Conservation (phyloP, 345 rosid genomes). For the Acer saccharum region DNA sequence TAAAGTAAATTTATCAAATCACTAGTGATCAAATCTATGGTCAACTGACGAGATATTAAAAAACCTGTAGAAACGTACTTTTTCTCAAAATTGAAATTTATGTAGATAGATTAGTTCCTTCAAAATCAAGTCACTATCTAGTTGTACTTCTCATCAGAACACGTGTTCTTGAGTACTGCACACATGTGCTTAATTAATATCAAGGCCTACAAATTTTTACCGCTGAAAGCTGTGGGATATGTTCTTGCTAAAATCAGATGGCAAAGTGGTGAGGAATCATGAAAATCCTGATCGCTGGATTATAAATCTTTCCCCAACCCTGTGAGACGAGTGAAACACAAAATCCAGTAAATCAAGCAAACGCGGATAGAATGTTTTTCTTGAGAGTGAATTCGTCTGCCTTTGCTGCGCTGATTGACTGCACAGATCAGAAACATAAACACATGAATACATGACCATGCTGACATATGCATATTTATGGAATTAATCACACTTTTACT, state of each 20-base stretch:
- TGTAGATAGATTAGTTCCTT: neutral
- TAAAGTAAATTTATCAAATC: too few species aligned
- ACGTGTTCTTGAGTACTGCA: slow-evolving; percentile 4
- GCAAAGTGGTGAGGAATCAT: neutral
- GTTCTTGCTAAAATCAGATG: neutral
- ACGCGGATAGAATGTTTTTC: slow-evolving; percentile 67
- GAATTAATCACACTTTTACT: neutral
- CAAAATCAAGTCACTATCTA: slow-evolving; percentile 5
- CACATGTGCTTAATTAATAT: neutral
- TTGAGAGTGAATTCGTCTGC: slow-evolving; percentile 83
- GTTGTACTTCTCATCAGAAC: neutral
- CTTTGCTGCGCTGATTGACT: slow-evolving; percentile 86
- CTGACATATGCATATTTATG: neutral
- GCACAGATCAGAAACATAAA: slow-evolving; percentile 28
- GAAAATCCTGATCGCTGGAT: neutral
- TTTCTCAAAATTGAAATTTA: slow-evolving; percentile 11
- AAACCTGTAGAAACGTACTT: neutral
- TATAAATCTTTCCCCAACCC: neutral
- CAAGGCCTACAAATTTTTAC: slow-evolving; percentile 12
- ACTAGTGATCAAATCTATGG: too few species aligned
- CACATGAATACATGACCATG: neutral
- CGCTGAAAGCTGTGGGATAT: slow-evolving; percentile 12
- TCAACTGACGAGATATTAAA: too few species aligned
- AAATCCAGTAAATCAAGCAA: slow-evolving; percentile 34
- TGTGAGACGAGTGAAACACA: neutral